Evolutionary conservation across 495 filamentous ascomycete genomes (phyloP).

Genomic region (Daldinia decipiens): DNA sequence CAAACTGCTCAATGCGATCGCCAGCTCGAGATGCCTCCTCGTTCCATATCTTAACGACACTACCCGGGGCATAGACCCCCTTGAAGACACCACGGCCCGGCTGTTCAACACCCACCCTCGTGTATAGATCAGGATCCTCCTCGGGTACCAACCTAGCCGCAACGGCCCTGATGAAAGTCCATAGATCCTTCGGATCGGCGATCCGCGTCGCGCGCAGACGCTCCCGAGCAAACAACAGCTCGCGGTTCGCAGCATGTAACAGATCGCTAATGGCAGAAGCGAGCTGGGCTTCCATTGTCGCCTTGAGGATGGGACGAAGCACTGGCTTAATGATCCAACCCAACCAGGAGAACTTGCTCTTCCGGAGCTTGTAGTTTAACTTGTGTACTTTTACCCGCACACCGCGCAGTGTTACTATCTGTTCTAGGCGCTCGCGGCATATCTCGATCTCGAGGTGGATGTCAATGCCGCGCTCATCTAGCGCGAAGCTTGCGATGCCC

Average conservation of each 20-base stretch:
- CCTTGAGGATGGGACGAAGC: conserved; percentile 80
- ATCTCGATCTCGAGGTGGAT: conserved; percentile 85
- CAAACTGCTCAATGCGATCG: conserved; percentile 66
- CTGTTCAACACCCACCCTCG: conserved; percentile 71
- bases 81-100: conserved; percentile 77
- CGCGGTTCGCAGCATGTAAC: conserved; percentile 79
- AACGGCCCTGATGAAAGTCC: conserved; percentile 84
- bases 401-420: conserved; percentile 78
- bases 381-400: conserved; percentile 88
- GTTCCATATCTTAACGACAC: conserved; percentile 86
- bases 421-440: conserved; percentile 74
- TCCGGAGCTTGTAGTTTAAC: conserved; percentile 78
- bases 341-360: conserved; percentile 78
- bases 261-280: conserved; percentile 74
- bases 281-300: conserved; percentile 80
- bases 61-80: conserved; percentile 87
- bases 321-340: conserved; percentile 88
- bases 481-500: conserved; percentile 83
- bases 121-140: conserved; percentile 77
- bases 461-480: conserved; percentile 88
- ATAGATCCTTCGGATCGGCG: conserved; percentile 79
- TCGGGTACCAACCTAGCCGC: conserved; percentile 74
- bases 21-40: conserved; percentile 75
- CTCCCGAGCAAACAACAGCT: conserved; percentile 86
- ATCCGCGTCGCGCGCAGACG: conserved; percentile 85